A percentile compares a stretch with the other conserved stretches of the same genome.
Conservation (phyloP, 148 eudicot species). For the Camellia granthamiana region DNA sequence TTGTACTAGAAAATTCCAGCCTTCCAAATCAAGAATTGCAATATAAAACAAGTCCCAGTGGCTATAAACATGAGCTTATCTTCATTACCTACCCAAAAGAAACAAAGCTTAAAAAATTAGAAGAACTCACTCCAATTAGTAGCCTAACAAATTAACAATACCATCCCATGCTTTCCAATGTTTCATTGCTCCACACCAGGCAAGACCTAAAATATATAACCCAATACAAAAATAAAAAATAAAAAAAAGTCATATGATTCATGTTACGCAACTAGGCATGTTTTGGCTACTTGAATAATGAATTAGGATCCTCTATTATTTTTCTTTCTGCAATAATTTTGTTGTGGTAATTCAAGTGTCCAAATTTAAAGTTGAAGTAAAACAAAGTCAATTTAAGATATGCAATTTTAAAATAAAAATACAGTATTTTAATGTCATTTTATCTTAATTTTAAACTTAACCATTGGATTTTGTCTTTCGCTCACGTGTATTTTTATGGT, state of each 20-base stretch:
- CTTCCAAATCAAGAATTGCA: not conserved
- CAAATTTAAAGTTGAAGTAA: no score
- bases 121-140: not conserved
- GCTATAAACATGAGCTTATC: slow-evolving; percentile 3
- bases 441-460: no score
- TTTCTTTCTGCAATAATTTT: no score
- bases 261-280: not conserved
- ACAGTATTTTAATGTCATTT: no score
- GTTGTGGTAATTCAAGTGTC: no score
- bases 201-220: not conserved
- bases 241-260: not conserved
- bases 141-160: not conserved
- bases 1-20: not conserved
- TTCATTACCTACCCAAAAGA: slow-evolving; percentile 6
- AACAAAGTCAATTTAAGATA: no score
- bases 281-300: not conserved
- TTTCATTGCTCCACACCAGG: slow-evolving; percentile 12
- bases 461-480: no score
- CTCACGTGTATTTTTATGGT: no score
- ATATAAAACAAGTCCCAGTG: slow-evolving; percentile 3
- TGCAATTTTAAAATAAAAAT: no score
- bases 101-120: not conserved
- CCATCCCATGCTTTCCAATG: not conserved
- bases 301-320: no score
- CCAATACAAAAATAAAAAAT: not conserved